Evolutionary conservation across 1,284 basidiomycete genomes (phyloP).

Genomic region (Moesziomyces globuligerus): DNA sequence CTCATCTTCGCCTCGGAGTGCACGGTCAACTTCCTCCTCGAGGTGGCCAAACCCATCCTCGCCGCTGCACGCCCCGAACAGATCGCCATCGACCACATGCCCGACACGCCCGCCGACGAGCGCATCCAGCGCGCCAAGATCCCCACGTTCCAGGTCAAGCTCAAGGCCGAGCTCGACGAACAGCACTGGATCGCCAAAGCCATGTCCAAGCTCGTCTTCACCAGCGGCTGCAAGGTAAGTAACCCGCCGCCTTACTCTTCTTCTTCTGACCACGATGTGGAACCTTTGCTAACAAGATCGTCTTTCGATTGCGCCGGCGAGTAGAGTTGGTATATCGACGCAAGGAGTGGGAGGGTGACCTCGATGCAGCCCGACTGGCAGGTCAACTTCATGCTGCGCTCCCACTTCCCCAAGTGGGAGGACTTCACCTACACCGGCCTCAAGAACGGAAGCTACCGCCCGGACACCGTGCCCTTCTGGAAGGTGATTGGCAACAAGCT

Average conservation of each 20-base stretch:
- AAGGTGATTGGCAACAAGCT: conserved; percentile 48
- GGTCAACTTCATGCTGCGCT: conserved; percentile 47
- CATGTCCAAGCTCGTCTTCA: conserved; percentile 58
- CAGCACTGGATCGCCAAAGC: conserved; percentile 60
- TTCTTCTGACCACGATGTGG: neutral
- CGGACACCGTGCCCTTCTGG: conserved; percentile 38
- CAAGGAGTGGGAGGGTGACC: conserved; percentile 50
- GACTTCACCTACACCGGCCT: conserved; percentile 55
- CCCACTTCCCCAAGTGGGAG: conserved; percentile 53
- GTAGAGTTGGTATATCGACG: conserved; percentile 61
- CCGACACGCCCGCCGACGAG: conserved; percentile 21
- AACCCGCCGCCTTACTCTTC: neutral
- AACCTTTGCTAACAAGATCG: neutral
- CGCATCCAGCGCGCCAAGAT: conserved; percentile 16
- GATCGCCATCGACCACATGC: conserved; percentile 50
- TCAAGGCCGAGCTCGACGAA: conserved; percentile 59
- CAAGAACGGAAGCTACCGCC: conserved; percentile 19
- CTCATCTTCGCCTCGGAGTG: conserved; percentile 62
- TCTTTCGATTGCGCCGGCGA: neutral
- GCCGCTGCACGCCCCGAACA: conserved; percentile 30
- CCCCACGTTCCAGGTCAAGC: conserved; percentile 58
- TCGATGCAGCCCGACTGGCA: conserved; percentile 64
- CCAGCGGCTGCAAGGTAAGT: conserved; percentile 45
- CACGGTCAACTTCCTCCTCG: conserved; percentile 51
- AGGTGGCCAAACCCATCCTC: conserved; percentile 52